A percentile compares a stretch with the other conserved stretches of the same genome.
Evolutionary conservation across 2,329 filamentous ascomycete genomes (phyloP).

Genomic region (Xylaria sp.): DNA sequence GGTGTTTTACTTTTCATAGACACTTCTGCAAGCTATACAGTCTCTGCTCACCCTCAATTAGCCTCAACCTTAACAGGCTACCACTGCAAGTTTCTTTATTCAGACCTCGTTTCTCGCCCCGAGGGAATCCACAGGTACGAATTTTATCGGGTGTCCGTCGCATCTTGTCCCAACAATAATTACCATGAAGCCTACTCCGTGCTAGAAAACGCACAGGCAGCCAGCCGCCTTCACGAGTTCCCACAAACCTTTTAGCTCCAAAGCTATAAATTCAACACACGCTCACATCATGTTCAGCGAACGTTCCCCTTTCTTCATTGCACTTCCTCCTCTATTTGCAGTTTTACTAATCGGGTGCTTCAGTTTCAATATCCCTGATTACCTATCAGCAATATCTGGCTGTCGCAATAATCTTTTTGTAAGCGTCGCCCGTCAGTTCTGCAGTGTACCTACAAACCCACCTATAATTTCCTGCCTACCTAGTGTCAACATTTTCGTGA

Average conservation of each 20-base stretch:
- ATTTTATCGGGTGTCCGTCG: background rate
- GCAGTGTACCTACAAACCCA: background rate
- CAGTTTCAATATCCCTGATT: slow-evolving; percentile 7
- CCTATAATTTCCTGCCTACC: background rate
- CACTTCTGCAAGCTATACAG: slow-evolving; percentile 12
- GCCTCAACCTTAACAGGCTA: background rate
- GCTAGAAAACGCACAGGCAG: slow-evolving; percentile 1
- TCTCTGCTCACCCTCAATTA: slow-evolving; percentile 18
- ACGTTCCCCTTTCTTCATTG: background rate
- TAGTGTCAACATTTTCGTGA: background rate
- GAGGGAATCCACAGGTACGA: slow-evolving; percentile 17
- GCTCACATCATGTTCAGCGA: background rate
- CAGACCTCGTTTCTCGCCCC: background rate
- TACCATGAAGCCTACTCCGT: background rate
- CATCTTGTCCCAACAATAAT: background rate
- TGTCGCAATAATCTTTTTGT: slow-evolving; percentile 1
- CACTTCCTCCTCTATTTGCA: background rate
- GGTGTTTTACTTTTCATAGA: slow-evolving; percentile 3
- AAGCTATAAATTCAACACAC: background rate
- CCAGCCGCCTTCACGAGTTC: background rate
- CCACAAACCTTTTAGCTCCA: background rate
- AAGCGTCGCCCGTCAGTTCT: background rate
- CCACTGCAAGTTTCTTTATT: background rate
- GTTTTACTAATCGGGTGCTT: background rate
- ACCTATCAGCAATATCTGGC: background rate